phyloP scores from a whole-genome alignment of 78 protist genomes.

The Dictyostelium capitatum region DNA sequence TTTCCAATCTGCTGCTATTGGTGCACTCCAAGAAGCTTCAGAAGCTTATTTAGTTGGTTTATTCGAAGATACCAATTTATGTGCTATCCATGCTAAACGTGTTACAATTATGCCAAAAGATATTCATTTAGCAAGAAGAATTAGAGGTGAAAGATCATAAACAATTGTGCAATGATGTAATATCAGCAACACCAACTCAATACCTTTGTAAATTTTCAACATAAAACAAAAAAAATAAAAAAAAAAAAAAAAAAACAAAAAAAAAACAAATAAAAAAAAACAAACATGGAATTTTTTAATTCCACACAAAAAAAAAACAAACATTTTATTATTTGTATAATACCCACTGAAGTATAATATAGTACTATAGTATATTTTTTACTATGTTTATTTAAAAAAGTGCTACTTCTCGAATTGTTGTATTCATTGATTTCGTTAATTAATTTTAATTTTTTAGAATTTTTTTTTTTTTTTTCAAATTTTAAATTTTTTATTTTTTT shows the following conservation, averaged over 20 bases:
- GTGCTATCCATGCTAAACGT: conserved; percentile 87
- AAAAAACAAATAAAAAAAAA: background rate
- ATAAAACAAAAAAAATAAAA: background rate
- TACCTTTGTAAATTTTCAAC: background rate
- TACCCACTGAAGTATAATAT: too few species aligned
- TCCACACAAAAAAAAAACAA: too few species aligned
- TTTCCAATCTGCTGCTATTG: conserved; percentile 91
- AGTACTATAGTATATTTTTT: too few species aligned
- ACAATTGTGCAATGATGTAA: too few species aligned
- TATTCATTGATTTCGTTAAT: too few species aligned
- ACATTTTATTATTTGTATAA: too few species aligned
- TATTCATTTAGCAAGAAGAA: conserved; percentile 95
- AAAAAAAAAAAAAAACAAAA: background rate
- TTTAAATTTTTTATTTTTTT: too few species aligned
- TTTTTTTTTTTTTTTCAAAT: too few species aligned
- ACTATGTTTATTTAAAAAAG: too few species aligned
- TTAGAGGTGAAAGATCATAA: conserved; percentile 96
- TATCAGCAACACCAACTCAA: background rate
- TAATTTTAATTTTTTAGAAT: too few species aligned
- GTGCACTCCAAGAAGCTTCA: conserved; percentile 95
- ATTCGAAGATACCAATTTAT: conserved; percentile 93
- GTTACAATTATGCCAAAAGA: conserved; percentile 96
- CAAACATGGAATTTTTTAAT: background rate
- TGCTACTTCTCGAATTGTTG: too few species aligned
- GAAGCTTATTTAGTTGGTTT: conserved; percentile 95